Conservation (phyloP, 306 rosid genomes). For the Senna siamea region DNA sequence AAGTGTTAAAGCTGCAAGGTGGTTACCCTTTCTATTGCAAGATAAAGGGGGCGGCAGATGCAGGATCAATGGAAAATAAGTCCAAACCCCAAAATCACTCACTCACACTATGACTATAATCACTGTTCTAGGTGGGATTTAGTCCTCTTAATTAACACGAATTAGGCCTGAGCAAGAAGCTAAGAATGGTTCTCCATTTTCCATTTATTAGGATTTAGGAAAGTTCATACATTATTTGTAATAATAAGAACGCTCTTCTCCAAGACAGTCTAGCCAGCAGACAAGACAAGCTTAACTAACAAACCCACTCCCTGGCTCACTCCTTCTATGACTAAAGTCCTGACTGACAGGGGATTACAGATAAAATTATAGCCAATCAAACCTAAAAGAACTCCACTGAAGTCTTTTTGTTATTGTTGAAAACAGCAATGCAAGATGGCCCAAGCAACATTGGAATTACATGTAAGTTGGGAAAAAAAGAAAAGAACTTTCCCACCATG, state of each 20-base stretch:
- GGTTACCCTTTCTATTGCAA: conserved; percentile 3
- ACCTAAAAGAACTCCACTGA: too few species aligned
- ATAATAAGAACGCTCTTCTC: background rate
- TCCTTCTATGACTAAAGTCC: too few species aligned
- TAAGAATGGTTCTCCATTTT: conserved; percentile 10
- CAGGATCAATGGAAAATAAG: conserved; percentile 20
- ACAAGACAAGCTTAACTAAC: conserved; percentile 13
- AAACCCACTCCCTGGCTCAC: too few species aligned
- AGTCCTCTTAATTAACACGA: conserved; percentile 8
- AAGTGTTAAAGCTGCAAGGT: conserved; percentile 19
- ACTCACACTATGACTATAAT: background rate
- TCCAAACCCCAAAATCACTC: conserved; percentile 20
- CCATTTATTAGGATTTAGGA: background rate
- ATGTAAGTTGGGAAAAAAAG: background rate
- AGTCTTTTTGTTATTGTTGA: background rate
- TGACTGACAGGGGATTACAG: too few species aligned
- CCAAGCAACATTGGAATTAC: background rate
- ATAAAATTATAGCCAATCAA: too few species aligned
- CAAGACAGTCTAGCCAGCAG: too few species aligned
- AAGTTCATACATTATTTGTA: background rate
- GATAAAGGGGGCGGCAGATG: conserved; percentile 9
- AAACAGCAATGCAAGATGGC: background rate
- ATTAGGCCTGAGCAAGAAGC: conserved; percentile 8
- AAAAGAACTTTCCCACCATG: background rate
- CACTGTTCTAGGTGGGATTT: background rate